Base-by-base conservation (phyloP, 2,329 filamentous ascomycete genomes). In the Beauveria bassiana region DNA sequence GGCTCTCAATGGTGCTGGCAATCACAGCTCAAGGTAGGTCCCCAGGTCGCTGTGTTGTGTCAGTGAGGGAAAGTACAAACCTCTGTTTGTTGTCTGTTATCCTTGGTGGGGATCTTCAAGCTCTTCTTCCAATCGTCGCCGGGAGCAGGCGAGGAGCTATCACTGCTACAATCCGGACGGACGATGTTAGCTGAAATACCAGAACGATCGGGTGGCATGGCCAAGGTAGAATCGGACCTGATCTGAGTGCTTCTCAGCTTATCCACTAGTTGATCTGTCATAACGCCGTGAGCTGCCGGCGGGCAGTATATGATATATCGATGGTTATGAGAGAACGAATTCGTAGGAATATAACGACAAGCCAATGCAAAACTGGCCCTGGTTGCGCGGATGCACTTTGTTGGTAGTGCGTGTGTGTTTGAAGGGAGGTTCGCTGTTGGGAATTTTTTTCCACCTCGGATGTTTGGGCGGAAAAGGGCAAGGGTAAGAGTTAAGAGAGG, bases 11-110 rank as follows among this genome's bases (percentile, higher is more conserved):
- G 16, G 16, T 22, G 22, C 22, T 7, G 12, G 16, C 38, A 5
- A 20, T 4, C 1, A 16, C n/a, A 46, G 7, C 42, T 18, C 42
- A 24, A 16, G 34, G 5, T 16, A 38, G 34, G 34, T 5, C 12
- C n/a, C 22, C 3, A 18, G 28, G 12, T 46, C 40, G 55, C 56
- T 42, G 5, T 40, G 56, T 54, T 55, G 22, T 45, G 24, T 45
- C 50, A 47, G 31, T 45, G 22, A 16, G 47, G 47, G 8, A 14
- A 22, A 22, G 52, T 9, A 56, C 61, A 45, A 69, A 90, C 88
- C 81, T 93, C 90, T 66, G 90, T 95, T 77, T 95, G 90, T 68
- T 88, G 86, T 76, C 90, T 84, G 69, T 80, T 86, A 73, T 95
- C 90, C 74, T 87, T 90, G 61, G 83, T 75, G 58, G 90, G 90